Evolutionary conservation across 495 filamentous ascomycete genomes (phyloP).

Genomic region (Acidomyces sp.): DNA sequence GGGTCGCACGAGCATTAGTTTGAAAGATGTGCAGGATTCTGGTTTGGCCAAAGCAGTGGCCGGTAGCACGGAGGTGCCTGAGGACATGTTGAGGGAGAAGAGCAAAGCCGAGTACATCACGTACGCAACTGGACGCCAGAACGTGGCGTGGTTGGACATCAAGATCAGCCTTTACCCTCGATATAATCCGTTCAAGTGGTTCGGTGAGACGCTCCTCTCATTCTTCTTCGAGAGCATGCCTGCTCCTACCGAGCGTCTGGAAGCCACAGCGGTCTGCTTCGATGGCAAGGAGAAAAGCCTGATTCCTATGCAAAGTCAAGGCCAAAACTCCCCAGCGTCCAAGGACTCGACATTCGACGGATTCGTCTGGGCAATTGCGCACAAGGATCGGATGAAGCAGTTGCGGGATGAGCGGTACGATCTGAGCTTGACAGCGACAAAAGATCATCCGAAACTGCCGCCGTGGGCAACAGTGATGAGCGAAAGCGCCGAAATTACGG

Average conservation of each 20-base stretch:
- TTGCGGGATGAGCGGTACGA: constrained; percentile 90
- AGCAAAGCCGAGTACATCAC: constrained; percentile 68
- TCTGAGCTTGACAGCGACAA: constrained; percentile 78
- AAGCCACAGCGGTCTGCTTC: constrained; percentile 70
- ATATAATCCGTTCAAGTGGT: constrained; percentile 68
- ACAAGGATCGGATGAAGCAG: constrained; percentile 85
- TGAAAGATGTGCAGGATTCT: constrained; percentile 29
- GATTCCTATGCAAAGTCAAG: constrained; percentile 39
- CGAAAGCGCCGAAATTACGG: constrained; percentile 92
- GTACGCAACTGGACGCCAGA: constrained; percentile 89
- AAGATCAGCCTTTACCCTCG: constrained; percentile 72
- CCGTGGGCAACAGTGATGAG: constrained; percentile 88
- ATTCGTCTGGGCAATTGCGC: constrained; percentile 89
- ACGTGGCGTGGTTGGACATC: constrained; percentile 80
- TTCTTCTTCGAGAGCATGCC: constrained; percentile 70
- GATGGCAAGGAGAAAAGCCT: constrained; percentile 77
- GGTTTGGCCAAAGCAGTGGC: constrained; percentile 29
- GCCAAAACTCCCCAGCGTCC: constrained; percentile 9
- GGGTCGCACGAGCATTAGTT: constrained; percentile 24
- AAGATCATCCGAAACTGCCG: constrained; percentile 83
- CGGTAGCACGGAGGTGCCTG: constrained; percentile 32
- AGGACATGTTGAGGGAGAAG: constrained; percentile 65
- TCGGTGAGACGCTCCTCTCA: constrained; percentile 51
- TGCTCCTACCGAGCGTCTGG: constrained; percentile 52
- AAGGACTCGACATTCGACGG: constrained; percentile 70